Base-by-base conservation (phyloP, 192 early-diverging fungal species). In the Kickxella alabastrina region DNA sequence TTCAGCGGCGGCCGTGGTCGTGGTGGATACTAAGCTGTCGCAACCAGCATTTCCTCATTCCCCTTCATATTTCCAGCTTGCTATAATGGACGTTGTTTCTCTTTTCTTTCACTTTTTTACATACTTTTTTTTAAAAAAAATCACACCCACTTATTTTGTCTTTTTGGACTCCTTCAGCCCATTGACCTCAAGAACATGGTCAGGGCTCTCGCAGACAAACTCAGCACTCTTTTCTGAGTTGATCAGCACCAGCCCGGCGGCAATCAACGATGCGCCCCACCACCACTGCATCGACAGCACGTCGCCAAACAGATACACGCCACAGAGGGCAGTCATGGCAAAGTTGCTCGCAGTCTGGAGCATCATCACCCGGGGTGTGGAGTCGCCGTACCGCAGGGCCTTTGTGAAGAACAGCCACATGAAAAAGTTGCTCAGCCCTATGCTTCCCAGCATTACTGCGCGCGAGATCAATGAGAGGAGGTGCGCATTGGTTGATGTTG, bases 381-480 rank as follows among this genome's bases (percentile, higher is more conserved):
- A 88, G 28, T 80, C 67, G 15, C 90, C 83, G 32, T 72, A 73
- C 43, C 80, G 84, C 25, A 95, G 73, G 5, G 91, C 90, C 47
- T 88, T 89, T 36, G 92, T 90, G 52, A 93, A 92, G 3, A 83
- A 67, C 3, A 82, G 82, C 92, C 92, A 95, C 92, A 95, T 95
- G 44, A 83, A 47, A 3, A 85, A 80, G 53, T 93, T 93, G 38
- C 83, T 85, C 12, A 69, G 64, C 22, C 85, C 79, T n/a, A 88
- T 82, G 36, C 80, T 58, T 3, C 45, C 65, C 47, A 89, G 74
- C 48, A 83, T 83, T 9, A 65, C 40, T 10, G 52, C 49, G 21
- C 87, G 79, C 22, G 59, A 32, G 15, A 51, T 12, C 25, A 51
- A 18, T 18, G 43, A 57, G 38, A 57, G 55, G 18, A 34, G 31